Percentiles rank a stretch among this genome's conserved stretches.
phyloP scores from a whole-genome alignment of 2,329 filamentous ascomycete genomes.

The Exophiala sp. region DNA sequence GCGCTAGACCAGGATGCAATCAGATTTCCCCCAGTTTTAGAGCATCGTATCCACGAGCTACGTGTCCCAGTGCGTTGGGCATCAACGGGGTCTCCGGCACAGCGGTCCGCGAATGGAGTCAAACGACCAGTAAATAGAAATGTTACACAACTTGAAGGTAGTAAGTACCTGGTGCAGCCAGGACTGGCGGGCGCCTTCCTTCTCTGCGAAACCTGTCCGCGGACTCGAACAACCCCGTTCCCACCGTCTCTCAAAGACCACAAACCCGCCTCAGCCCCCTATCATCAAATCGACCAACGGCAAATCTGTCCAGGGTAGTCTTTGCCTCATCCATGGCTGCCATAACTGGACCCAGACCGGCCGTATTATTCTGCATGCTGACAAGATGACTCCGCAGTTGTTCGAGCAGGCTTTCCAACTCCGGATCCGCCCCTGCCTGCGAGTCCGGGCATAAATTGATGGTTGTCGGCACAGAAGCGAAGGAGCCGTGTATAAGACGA shows the following conservation, averaged over 20 bases:
- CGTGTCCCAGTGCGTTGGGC: too few species aligned
- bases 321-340: conserved; percentile 14
- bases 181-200: too few species aligned
- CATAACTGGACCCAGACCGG: conserved; percentile 17
- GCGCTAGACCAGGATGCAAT: too few species aligned
- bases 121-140: too few species aligned
- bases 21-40: too few species aligned
- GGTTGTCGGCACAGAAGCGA: background rate
- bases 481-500: background rate
- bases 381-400: conserved; percentile 41
- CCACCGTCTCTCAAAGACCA: background rate
- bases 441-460: background rate
- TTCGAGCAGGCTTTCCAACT: conserved; percentile 34
- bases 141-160: too few species aligned
- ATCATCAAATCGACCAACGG: conserved; percentile 5
- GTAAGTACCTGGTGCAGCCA: too few species aligned
- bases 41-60: too few species aligned
- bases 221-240: too few species aligned
- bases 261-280: conserved; percentile 2
- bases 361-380: conserved; percentile 41
- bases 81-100: too few species aligned
- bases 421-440: conserved; percentile 33
- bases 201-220: too few species aligned
- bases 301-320: conserved; percentile 13
- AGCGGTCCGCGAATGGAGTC: too few species aligned